Conservation (phyloP, 768 basidiomycete genomes). For the Serendipita vermifera region DNA sequence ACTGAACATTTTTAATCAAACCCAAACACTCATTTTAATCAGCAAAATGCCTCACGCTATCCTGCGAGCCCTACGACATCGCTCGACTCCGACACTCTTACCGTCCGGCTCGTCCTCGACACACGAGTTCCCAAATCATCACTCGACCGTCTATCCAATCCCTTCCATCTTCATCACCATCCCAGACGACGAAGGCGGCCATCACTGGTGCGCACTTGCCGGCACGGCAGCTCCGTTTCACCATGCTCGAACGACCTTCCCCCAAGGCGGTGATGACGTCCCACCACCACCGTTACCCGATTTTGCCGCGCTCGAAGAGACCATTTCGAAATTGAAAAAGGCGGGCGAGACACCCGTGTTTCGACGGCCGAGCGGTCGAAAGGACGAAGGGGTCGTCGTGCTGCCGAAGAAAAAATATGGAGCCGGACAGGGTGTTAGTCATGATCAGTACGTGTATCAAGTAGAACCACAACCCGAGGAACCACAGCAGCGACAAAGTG, state of each 20-base stretch:
- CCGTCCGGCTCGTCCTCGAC: neutral
- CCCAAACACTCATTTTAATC: neutral
- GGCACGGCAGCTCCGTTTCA: neutral
- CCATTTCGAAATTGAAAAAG: neutral
- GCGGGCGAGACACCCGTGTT: neutral
- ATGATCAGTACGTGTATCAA: neutral
- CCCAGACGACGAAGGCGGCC: neutral
- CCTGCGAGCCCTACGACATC: constrained; percentile 6
- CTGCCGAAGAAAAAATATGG: neutral
- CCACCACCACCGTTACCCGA: neutral
- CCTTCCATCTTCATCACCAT: neutral
- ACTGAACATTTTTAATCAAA: neutral
- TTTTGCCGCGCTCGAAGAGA: constrained; percentile 1
- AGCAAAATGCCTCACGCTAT: neutral
- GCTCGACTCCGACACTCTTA: constrained; percentile 3
- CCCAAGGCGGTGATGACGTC: neutral
- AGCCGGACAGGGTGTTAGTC: neutral
- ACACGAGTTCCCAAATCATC: too few species aligned
- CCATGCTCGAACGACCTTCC: neutral
- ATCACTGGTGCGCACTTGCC: neutral
- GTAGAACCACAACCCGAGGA: neutral
- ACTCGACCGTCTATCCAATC: too few species aligned
- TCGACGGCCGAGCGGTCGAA: neutral
- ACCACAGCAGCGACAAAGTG: neutral
- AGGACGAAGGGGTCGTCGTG: neutral